phyloP scores from a whole-genome alignment of 371 early-diverging fungal genomes.

The Lichtheimia hyalospora region DNA sequence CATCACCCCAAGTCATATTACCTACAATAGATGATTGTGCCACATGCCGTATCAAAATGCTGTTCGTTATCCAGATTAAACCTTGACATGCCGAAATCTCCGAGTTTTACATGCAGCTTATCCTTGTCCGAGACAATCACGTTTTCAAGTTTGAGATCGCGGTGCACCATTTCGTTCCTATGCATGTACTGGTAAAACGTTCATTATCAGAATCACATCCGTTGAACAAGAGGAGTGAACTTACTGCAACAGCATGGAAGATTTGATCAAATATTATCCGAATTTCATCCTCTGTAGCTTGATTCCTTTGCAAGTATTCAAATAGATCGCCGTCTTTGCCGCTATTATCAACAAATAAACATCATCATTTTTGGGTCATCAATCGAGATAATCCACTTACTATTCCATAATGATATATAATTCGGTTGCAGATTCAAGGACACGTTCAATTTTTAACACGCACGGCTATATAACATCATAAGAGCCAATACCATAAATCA shows the following conservation, averaged over 20 bases:
- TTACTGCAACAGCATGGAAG: slow-evolving; percentile 25
- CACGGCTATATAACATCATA: slow-evolving; percentile 15
- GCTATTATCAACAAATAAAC: not conserved
- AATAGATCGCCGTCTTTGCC: slow-evolving; percentile 25
- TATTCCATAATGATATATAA: slow-evolving; percentile 29
- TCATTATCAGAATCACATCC: not conserved
- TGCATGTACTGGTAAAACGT: slow-evolving; percentile 6
- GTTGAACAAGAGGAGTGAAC: slow-evolving; percentile 4
- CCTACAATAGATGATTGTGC: slow-evolving; percentile 6
- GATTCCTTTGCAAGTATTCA: slow-evolving; percentile 10
- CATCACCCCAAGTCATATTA: not conserved
- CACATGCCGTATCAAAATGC: slow-evolving; percentile 3
- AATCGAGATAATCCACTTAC: slow-evolving; percentile 21
- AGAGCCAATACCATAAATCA: not conserved
- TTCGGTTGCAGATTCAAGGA: slow-evolving; percentile 12
- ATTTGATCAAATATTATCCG: slow-evolving; percentile 31
- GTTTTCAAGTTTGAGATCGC: slow-evolving; percentile 73
- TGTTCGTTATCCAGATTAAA: not conserved
- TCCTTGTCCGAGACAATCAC: slow-evolving; percentile 58
- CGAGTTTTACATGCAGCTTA: slow-evolving; percentile 74
- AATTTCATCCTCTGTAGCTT: slow-evolving; percentile 20
- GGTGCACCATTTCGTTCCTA: slow-evolving; percentile 29
- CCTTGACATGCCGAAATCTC: slow-evolving; percentile 83
- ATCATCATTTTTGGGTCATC: not conserved
- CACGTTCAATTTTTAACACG: slow-evolving; percentile 15